Percentiles rank a stretch among this genome's conserved stretches.
phyloP scores from a whole-genome alignment of 805 yeast species.

The Candida chilensis region DNA sequence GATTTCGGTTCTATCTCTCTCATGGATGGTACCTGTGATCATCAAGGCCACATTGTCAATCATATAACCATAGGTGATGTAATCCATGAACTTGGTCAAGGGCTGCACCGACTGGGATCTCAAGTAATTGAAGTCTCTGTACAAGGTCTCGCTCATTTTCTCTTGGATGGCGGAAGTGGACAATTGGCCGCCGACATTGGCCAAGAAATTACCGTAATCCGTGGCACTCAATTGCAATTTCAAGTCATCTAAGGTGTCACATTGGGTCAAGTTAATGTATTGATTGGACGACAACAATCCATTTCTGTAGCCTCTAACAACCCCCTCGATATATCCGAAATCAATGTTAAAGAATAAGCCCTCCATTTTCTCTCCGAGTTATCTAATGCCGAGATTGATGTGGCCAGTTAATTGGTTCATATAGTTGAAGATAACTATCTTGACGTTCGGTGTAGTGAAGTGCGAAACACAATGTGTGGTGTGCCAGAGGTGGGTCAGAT shows the following conservation, averaged over 20 bases:
- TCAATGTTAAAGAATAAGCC: conserved; percentile 89
- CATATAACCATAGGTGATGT: conserved; percentile 93
- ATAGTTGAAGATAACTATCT: too few relatives aligned
- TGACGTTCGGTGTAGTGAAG: too few relatives aligned
- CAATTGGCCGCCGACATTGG: conserved; percentile 75
- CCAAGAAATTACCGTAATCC: conserved; percentile 86
- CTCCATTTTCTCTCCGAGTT: conserved; percentile 48
- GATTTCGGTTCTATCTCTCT: conserved; percentile 83
- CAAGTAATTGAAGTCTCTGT: conserved; percentile 78
- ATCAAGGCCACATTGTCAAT: conserved; percentile 93
- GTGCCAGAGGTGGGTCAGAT: too few relatives aligned
- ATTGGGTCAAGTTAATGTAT: conserved; percentile 88
- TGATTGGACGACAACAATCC: conserved; percentile 73
- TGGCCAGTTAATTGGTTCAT: too few relatives aligned
- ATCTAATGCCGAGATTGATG: neutral
- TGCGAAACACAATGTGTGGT: too few relatives aligned
- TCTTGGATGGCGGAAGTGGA: conserved; percentile 84
- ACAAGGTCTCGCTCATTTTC: conserved; percentile 62
- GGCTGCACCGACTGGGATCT: conserved; percentile 78
- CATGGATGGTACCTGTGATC: conserved; percentile 96
- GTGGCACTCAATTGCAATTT: conserved; percentile 92
- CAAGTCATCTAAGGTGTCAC: conserved; percentile 90
- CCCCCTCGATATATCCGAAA: conserved; percentile 86
- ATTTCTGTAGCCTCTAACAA: conserved; percentile 88
- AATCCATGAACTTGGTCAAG: conserved; percentile 79